Percentiles rank a stretch among this genome's conserved stretches.
Evolutionary conservation across 2,329 filamentous ascomycete species (phyloP).

Genomic region (Magnaporthales sp.): DNA sequence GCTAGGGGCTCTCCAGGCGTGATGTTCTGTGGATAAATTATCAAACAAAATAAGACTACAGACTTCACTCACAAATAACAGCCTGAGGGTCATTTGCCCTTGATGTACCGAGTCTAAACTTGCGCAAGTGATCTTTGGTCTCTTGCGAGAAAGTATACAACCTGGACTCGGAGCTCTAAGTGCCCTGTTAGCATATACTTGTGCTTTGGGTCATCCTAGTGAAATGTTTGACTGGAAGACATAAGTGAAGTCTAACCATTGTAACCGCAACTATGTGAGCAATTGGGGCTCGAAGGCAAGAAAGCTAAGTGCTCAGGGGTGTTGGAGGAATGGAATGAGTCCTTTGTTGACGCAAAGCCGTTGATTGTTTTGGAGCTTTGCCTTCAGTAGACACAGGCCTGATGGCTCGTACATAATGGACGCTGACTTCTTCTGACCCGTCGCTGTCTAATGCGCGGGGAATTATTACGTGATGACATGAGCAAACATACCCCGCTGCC

Average conservation of each 20-base stretch:
- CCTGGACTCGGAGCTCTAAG: slow-evolving; percentile 66
- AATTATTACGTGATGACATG: not conserved
- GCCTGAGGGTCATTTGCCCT: slow-evolving; percentile 80
- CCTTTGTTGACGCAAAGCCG: not conserved
- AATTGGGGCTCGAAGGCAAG: not conserved
- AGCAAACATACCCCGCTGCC: not conserved
- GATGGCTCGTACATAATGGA: not conserved
- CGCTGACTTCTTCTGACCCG: not conserved
- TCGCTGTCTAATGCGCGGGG: not conserved
- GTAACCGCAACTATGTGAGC: not conserved
- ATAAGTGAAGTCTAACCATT: not conserved
- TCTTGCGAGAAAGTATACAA: slow-evolving; percentile 89
- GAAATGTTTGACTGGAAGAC: not conserved
- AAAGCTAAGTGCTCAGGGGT: not conserved
- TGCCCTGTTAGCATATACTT: not conserved
- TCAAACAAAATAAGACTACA: not conserved
- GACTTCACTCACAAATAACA: slow-evolving; percentile 73
- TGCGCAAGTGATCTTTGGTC: slow-evolving; percentile 82
- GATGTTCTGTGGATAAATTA: not conserved
- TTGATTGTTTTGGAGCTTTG: not conserved
- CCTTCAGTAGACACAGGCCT: not conserved
- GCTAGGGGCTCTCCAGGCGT: not conserved
- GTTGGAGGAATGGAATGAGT: not conserved
- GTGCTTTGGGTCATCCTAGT: not conserved
- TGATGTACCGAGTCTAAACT: slow-evolving; percentile 89